phyloP scores from a whole-genome alignment of 1,284 basidiomycete genomes.

The Apiotrichum brassicae region DNA sequence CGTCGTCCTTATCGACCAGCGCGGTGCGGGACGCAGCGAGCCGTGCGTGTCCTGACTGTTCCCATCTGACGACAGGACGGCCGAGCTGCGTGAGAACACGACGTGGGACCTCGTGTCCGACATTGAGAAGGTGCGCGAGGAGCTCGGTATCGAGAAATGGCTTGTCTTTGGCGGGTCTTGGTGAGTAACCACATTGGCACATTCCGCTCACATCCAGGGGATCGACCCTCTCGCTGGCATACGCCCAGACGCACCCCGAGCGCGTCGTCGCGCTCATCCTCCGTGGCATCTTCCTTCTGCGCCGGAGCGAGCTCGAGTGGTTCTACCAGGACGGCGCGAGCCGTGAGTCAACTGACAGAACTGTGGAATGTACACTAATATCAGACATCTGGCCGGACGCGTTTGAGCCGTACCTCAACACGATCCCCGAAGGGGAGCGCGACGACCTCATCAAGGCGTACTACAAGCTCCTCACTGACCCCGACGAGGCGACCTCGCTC shows the following conservation, averaged over 20 bases:
- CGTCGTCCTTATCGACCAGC: constrained; percentile 62
- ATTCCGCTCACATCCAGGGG: constrained; percentile 54
- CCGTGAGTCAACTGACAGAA: constrained; percentile 17
- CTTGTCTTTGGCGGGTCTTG: constrained; percentile 88
- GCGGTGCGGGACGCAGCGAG: constrained; percentile 76
- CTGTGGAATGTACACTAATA: neutral
- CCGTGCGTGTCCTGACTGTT: constrained; percentile 51
- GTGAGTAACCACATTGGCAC: constrained; percentile 49
- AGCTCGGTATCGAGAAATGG: constrained; percentile 74
- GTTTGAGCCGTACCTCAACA: constrained; percentile 74
- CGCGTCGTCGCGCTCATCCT: constrained; percentile 72
- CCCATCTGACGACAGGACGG: constrained; percentile 51
- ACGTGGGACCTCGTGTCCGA: constrained; percentile 93
- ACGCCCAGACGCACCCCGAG: constrained; percentile 78
- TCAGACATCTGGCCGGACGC: constrained; percentile 70
- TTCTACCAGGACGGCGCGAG: constrained; percentile 67
- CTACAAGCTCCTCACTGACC: constrained; percentile 69
- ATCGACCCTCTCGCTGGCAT: constrained; percentile 80
- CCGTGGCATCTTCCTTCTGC: constrained; percentile 84
- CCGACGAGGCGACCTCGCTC: constrained; percentile 56
- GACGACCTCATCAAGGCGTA: constrained; percentile 69
- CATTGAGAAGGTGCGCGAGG: constrained; percentile 70
- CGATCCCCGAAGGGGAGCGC: constrained; percentile 73
- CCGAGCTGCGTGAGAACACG: constrained; percentile 77
- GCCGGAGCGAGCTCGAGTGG: constrained; percentile 78